These are phyloP conservation scores for Lentinula raphanica DNA, from an alignment of 768 basidiomycete species.

Conservation along the genomic window DNA sequence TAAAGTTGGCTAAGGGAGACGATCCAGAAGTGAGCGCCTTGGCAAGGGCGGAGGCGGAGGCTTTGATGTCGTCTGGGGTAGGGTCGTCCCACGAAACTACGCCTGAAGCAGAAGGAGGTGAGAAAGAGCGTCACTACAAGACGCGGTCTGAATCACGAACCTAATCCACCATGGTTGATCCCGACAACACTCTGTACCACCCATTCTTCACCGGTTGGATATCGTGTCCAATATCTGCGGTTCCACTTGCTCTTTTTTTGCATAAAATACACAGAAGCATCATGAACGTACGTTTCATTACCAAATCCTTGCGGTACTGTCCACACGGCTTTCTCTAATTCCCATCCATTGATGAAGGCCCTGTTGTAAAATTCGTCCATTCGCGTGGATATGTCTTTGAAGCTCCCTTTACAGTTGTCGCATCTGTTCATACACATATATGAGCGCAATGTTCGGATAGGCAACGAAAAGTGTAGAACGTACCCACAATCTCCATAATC, in stretches of 20 bases:
- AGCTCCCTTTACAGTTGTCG: conserved; percentile 62
- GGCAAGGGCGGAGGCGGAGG: conserved; percentile 45
- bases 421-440: conserved; percentile 25
- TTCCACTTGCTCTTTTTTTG: too few relatives aligned
- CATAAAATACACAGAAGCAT: too few relatives aligned
- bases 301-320: conserved; percentile 80
- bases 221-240: conserved; percentile 20
- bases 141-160: conserved; percentile 20
- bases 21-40: conserved; percentile 27
- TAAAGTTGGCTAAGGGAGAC: conserved; percentile 37
- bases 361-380: conserved; percentile 63
- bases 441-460: background rate
- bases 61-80: conserved; percentile 47
- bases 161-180: conserved; percentile 67
- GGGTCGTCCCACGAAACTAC: conserved; percentile 55
- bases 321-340: conserved; percentile 67
- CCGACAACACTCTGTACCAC: conserved; percentile 59
- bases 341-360: conserved; percentile 61
- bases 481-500: conserved; percentile 74
- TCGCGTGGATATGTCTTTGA: conserved; percentile 63
- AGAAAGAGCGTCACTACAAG: background rate
- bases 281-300: conserved; percentile 37
- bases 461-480: conserved; percentile 15
- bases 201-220: conserved; percentile 67
- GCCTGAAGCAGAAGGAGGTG: conserved; percentile 16